Percentiles rank a stretch among this genome's conserved stretches.
These are phyloP conservation scores for Cyclostephanos tholiformis DNA, from an alignment of 108 stramenopile genomes.

Conservation along the genomic window DNA sequence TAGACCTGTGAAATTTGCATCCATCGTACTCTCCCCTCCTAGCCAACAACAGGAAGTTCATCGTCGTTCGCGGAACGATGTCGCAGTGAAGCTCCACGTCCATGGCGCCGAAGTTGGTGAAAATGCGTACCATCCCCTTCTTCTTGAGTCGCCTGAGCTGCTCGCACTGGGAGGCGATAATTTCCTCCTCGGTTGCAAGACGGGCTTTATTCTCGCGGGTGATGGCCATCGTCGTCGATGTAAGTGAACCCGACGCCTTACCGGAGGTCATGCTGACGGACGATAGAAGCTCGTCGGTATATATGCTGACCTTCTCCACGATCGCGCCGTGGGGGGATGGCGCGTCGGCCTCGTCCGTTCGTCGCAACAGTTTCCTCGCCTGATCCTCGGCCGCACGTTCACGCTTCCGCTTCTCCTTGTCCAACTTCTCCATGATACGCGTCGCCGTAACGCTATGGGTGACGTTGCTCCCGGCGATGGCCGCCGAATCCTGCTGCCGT, in stretches of 20 bases:
- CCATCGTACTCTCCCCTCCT: slow-evolving; percentile 85
- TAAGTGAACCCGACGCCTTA: slow-evolving; percentile 72
- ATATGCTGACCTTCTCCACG: slow-evolving; percentile 55
- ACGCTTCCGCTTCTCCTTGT: slow-evolving; percentile 52
- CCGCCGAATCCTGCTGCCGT: background rate
- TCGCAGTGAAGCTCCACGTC: slow-evolving; percentile 94
- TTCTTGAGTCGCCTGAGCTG: slow-evolving; percentile 68
- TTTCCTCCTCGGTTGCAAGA: slow-evolving; percentile 88
- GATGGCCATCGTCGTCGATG: slow-evolving; percentile 65
- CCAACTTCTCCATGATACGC: slow-evolving; percentile 81
- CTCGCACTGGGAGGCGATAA: slow-evolving; percentile 76
- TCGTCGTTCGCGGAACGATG: slow-evolving; percentile 86
- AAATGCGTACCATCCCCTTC: slow-evolving; percentile 91
- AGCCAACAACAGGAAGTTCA: slow-evolving; percentile 92
- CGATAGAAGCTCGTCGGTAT: slow-evolving; percentile 62
- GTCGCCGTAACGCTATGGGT: slow-evolving; percentile 73
- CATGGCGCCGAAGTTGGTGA: slow-evolving; percentile 84
- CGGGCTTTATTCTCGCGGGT: slow-evolving; percentile 59
- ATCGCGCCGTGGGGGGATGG: background rate
- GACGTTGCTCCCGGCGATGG: slow-evolving; percentile 44
- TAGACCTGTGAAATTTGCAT: slow-evolving; percentile 89
- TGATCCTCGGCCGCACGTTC: slow-evolving; percentile 42
- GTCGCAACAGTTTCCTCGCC: slow-evolving; percentile 33
- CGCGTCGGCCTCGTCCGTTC: slow-evolving; percentile 4
- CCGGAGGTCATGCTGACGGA: slow-evolving; percentile 73